phyloP scores from a whole-genome alignment of 2,329 filamentous ascomycete species.

The Stenocarpella maydis region DNA sequence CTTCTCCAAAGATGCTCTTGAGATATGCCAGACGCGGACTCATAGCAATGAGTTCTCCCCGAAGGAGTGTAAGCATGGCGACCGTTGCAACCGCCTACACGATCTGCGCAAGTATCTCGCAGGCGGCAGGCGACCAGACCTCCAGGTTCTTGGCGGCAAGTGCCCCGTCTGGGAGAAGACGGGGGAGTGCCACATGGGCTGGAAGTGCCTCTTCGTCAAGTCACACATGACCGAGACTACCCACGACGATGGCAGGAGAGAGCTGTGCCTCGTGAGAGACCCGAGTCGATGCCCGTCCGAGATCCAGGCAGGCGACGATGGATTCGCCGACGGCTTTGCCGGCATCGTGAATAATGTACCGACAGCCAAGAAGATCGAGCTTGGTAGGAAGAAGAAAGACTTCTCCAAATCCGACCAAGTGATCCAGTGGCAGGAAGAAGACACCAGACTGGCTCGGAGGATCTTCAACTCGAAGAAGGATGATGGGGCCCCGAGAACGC shows the following conservation, averaged over 20 bases:
- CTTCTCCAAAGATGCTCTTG: slow-evolving; percentile 77
- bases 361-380: slow-evolving; percentile 73
- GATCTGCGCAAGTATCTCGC: slow-evolving; percentile 85
- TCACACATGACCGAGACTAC: slow-evolving; percentile 87
- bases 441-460: slow-evolving; percentile 59
- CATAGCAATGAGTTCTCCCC: slow-evolving; percentile 84
- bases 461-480: slow-evolving; percentile 47
- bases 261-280: slow-evolving; percentile 73
- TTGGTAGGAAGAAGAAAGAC: slow-evolving; percentile 75
- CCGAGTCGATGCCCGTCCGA: slow-evolving; percentile 42
- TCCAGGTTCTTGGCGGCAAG: slow-evolving; percentile 76
- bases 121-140: slow-evolving; percentile 81
- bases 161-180: slow-evolving; percentile 84
- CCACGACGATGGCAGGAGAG: slow-evolving; percentile 80
- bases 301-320: slow-evolving; percentile 48
- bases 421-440: slow-evolving; percentile 78
- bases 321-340: slow-evolving; percentile 60
- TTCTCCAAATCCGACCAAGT: slow-evolving; percentile 80
- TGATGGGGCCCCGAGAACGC: slow-evolving; percentile 41
- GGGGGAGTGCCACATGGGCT: slow-evolving; percentile 83
- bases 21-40: slow-evolving; percentile 78
- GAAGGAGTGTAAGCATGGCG: slow-evolving; percentile 76
- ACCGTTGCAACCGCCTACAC: slow-evolving; percentile 83
- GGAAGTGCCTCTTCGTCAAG: slow-evolving; percentile 91
- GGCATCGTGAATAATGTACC: slow-evolving; percentile 81